phyloP scores from a whole-genome alignment of 352 stramenopile species.

The Pythium diclinum region DNA sequence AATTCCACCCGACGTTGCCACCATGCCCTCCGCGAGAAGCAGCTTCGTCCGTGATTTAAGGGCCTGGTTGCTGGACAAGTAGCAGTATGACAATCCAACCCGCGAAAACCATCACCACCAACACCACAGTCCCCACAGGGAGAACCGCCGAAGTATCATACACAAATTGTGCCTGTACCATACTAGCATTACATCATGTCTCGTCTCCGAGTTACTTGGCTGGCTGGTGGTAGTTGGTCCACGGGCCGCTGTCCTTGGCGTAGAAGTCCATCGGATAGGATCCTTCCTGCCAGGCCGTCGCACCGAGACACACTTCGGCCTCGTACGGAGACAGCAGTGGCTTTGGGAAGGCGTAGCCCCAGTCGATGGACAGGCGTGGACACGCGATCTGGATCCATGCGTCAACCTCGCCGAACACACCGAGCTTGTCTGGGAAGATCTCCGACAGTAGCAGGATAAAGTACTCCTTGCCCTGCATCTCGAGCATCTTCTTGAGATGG shows the following conservation, averaged over 20 bases:
- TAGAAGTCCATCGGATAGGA: slow-evolving; percentile 99
- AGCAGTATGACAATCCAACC: neutral
- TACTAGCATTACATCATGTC: neutral
- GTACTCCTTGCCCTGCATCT: slow-evolving; percentile 83
- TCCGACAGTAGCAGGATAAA: slow-evolving; percentile 97
- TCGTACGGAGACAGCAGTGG: slow-evolving; percentile 98
- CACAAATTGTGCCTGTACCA: neutral
- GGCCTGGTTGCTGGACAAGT: neutral
- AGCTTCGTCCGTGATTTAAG: slow-evolving; percentile 17
- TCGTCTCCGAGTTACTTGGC: slow-evolving; percentile 5
- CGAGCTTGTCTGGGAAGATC: slow-evolving; percentile 94
- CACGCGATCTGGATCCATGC: slow-evolving; percentile 99
- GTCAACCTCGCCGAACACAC: slow-evolving; percentile 86
- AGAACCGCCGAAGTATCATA: neutral
- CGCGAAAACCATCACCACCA: neutral
- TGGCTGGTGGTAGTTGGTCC: slow-evolving; percentile 95
- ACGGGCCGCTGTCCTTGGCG: slow-evolving; percentile 92
- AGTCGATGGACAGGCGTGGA: slow-evolving; percentile 98
- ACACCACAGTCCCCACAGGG: neutral
- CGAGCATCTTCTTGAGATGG: slow-evolving; percentile 87
- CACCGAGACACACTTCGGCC: slow-evolving; percentile 93
- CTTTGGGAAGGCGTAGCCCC: slow-evolving; percentile 96
- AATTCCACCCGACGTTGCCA: slow-evolving; percentile 62
- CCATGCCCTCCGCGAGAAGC: slow-evolving; percentile 15
- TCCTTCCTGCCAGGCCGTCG: slow-evolving; percentile 79